A percentile compares a stretch with the other conserved stretches of the same genome.
phyloP scores from a whole-genome alignment of 306 rosid species.

The Mimosa bimucronata region DNA sequence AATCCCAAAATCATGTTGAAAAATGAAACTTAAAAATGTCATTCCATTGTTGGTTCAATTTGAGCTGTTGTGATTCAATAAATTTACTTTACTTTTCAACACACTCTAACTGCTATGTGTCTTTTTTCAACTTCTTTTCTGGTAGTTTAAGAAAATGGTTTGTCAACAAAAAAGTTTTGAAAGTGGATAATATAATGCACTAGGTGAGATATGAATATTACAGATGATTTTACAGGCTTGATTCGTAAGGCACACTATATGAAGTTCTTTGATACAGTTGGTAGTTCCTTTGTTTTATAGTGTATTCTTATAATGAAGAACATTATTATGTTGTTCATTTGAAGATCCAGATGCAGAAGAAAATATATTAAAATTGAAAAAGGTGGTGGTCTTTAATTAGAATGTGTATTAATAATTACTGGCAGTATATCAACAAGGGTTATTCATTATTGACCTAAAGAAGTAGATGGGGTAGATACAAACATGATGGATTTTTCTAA shows the following conservation, averaged over 20 bases:
- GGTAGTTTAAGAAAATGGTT: background rate
- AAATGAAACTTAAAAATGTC: background rate
- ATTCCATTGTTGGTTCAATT: background rate
- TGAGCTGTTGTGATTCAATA: background rate
- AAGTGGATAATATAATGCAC: constrained; percentile 19
- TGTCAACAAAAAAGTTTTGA: constrained; percentile 23
- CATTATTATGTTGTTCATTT: constrained; percentile 12
- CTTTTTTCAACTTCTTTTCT: background rate
- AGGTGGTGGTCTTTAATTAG: constrained; percentile 1
- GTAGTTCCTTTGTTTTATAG: background rate
- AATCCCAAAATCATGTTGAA: background rate
- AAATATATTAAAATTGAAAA: background rate
- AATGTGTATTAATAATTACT: constrained; percentile 17
- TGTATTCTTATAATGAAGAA: constrained; percentile 20
- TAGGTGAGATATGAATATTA: constrained; percentile 28
- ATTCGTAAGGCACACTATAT: background rate
- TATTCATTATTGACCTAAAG: constrained; percentile 33
- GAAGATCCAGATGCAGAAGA: background rate
- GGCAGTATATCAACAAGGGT: background rate
- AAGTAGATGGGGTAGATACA: constrained; percentile 36
- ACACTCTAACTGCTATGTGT: background rate
- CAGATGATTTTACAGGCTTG: constrained; percentile 2
- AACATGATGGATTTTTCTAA: background rate
- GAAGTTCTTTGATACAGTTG: constrained; percentile 2
- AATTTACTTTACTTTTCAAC: background rate